Evolutionary conservation across 768 basidiomycete species (phyloP).

Genomic region (Suillus plorans): DNA sequence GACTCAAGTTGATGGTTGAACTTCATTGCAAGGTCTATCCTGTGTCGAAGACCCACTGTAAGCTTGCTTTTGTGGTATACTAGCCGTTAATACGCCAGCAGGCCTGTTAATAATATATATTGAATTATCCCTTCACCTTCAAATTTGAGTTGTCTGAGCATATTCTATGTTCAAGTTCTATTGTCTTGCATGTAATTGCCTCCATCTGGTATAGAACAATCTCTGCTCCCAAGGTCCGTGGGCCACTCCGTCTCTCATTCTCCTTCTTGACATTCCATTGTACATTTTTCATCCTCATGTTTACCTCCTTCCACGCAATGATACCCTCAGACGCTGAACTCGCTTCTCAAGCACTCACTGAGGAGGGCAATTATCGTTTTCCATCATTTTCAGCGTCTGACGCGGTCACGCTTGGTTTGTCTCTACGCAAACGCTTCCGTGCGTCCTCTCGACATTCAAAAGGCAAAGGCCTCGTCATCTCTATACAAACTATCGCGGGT

Average conservation of each 20-base stretch:
- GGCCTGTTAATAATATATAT: neutral
- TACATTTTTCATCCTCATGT: constrained; percentile 41
- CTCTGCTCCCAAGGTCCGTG: neutral
- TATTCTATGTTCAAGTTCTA: neutral
- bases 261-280: neutral
- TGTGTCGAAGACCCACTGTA: neutral
- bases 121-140: neutral
- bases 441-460: constrained; percentile 66
- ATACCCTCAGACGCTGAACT: constrained; percentile 70
- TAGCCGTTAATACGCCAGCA: neutral
- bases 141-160: neutral
- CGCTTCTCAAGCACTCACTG: constrained; percentile 66
- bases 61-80: neutral
- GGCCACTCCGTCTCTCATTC: neutral
- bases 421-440: constrained; percentile 82
- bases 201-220: constrained; percentile 1
- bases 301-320: constrained; percentile 61
- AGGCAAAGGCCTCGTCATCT: constrained; percentile 80
- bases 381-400: constrained; percentile 73
- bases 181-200: constrained; percentile 2
- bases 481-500: constrained; percentile 76
- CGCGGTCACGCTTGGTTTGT: constrained; percentile 77
- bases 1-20: neutral
- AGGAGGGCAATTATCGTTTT: constrained; percentile 72
- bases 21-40: neutral